These are phyloP conservation scores for Kazachstania sp. DNA, from an alignment of 1,139 yeast species.

Conservation along the genomic window DNA sequence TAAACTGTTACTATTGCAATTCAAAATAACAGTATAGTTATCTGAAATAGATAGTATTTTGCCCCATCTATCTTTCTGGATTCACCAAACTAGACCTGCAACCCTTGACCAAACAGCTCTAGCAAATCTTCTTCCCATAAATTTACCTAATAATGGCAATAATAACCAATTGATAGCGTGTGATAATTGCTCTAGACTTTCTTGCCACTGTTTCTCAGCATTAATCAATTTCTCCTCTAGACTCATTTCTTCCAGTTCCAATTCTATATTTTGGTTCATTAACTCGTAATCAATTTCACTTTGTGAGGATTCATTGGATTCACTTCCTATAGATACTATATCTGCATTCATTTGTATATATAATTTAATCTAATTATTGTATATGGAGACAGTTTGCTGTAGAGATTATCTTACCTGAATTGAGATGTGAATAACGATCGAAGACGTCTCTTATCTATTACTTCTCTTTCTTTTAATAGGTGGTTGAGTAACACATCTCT, in stretches of 20 bases:
- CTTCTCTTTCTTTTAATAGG: no score
- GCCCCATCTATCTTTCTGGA: no score
- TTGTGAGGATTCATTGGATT: not conserved
- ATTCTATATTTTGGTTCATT: not conserved
- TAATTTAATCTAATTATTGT: no score
- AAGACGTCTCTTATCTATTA: no score
- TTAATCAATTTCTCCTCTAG: slow-evolving; percentile 14
- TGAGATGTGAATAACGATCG: no score
- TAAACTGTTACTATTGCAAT: no score
- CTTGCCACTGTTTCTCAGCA: slow-evolving; percentile 62
- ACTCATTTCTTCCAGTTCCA: slow-evolving; percentile 1
- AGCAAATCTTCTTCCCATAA: slow-evolving; percentile 48
- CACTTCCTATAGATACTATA: not conserved
- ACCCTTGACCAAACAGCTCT: slow-evolving; percentile 31
- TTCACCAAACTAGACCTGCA: slow-evolving; percentile 10
- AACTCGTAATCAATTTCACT: not conserved
- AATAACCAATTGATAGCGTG: slow-evolving; percentile 45
- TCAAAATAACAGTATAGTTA: no score
- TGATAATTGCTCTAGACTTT: slow-evolving; percentile 46
- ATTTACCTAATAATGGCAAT: slow-evolving; percentile 52
- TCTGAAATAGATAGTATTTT: no score
- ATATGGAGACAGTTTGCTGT: no score
- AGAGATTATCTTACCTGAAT: no score
- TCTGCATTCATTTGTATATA: slow-evolving; percentile 1
- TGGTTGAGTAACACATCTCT: no score